Evolutionary conservation across 192 early-diverging fungal species (phyloP).

Genomic region (Ramicandelaber brevisporus): DNA sequence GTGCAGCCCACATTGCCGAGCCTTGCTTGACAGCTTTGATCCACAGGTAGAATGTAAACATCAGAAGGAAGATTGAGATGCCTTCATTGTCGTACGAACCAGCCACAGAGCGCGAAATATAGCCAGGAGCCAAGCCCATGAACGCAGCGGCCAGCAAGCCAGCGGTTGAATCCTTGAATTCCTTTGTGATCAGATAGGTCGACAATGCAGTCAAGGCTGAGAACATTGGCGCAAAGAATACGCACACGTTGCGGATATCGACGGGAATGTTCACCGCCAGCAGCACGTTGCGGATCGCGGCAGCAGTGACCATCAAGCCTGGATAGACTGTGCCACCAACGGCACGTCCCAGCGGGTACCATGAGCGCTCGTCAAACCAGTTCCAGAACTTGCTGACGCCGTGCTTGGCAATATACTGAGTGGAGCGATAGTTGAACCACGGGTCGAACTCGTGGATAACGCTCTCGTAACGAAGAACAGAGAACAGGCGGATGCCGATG

Average conservation of each 20-base stretch:
- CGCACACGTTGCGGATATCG: conserved; percentile 95
- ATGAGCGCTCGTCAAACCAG: conserved; percentile 97
- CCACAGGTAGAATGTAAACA: conserved; percentile 97
- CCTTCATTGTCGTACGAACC: conserved; percentile 99
- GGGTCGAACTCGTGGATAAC: conserved; percentile 99
- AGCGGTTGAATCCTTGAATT: conserved; percentile 75
- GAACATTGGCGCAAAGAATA: conserved; percentile 89
- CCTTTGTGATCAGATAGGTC: conserved; percentile 75
- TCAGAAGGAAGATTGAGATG: conserved; percentile 95
- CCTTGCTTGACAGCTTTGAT: conserved; percentile 90
- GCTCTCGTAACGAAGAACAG: conserved; percentile 90
- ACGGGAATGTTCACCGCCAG: conserved; percentile 86
- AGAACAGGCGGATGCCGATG: conserved; percentile 81
- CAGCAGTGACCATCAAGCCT: conserved; percentile 96
- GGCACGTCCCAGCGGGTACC: conserved; percentile 96
- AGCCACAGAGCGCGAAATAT: conserved; percentile 99
- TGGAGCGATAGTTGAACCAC: conserved; percentile 98
- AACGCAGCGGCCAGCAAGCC: conserved; percentile 94
- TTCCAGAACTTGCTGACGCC: conserved; percentile 98
- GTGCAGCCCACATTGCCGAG: conserved; percentile 63
- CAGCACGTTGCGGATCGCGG: conserved; percentile 80
- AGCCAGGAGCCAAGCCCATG: conserved; percentile 94
- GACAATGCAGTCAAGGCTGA: conserved; percentile 91
- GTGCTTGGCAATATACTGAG: conserved; percentile 68
- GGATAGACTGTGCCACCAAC: conserved; percentile 99